Conservation (phyloP, 2,329 filamentous ascomycete species). For the Penicillium hesseltinei region DNA sequence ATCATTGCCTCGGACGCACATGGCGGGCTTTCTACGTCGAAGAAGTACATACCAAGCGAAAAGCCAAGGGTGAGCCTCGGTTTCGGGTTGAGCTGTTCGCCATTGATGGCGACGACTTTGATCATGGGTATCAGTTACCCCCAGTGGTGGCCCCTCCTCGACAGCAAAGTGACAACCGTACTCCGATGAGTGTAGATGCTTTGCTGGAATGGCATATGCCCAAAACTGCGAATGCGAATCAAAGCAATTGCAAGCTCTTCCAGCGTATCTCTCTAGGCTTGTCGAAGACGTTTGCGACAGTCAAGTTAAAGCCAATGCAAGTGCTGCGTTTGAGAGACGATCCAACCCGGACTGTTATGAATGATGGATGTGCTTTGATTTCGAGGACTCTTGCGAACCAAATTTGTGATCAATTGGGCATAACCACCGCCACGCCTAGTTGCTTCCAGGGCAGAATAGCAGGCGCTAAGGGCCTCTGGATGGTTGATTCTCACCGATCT, state of each 20-base stretch:
- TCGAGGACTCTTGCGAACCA: slow-evolving; percentile 50
- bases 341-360: slow-evolving; percentile 40
- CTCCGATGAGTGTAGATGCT: slow-evolving; percentile 38
- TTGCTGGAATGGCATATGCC: slow-evolving; percentile 50
- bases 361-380: slow-evolving; percentile 55
- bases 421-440: slow-evolving; percentile 46
- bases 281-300: slow-evolving; percentile 45
- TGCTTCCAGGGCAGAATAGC: slow-evolving; percentile 58
- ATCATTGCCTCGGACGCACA: slow-evolving; percentile 42
- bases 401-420: slow-evolving; percentile 47
- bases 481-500: slow-evolving; percentile 47
- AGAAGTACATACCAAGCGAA: slow-evolving; percentile 36
- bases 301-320: slow-evolving; percentile 37
- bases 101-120: slow-evolving; percentile 44
- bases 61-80: slow-evolving; percentile 24
- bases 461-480: slow-evolving; percentile 63
- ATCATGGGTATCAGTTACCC: slow-evolving; percentile 6
- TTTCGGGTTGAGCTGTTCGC: slow-evolving; percentile 46
- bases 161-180: slow-evolving; percentile 30
- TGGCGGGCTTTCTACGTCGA: slow-evolving; percentile 49
- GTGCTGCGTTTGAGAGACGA: slow-evolving; percentile 36
- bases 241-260: slow-evolving; percentile 47
- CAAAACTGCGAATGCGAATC: slow-evolving; percentile 32
- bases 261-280: slow-evolving; percentile 44
- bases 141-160: slow-evolving; percentile 21